Evolutionary conservation across 148 eudicot species (phyloP), one percentile per base, ranked within the genome.

Genomic region (Polygonum aviculare): DNA sequence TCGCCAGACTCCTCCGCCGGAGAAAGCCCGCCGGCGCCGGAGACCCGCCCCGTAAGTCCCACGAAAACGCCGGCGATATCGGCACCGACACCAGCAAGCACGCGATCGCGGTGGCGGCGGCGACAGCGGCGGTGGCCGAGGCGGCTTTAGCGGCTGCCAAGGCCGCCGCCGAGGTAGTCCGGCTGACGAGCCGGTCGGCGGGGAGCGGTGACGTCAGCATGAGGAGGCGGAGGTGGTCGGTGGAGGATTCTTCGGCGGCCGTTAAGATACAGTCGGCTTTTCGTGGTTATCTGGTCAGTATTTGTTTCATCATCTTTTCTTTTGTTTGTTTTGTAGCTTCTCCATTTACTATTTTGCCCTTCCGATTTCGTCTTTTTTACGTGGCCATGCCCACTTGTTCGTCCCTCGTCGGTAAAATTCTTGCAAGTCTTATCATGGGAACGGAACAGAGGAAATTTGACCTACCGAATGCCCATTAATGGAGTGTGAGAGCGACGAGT

Each of bases 121-220:
- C 98, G 26, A 95, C 97, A 0, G 97, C 97, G 0, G 97, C 93
- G 0, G 98, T 87, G 2, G 98, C 98, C 0, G 96, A 95, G 80
- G 98, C 97, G 0, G 98, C 98, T 3, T 82, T 95, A 0, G 93
- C 96, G 1, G 97, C 98, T 4, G 98, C 97, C 4, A 88, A 86
- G 40, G 98, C 98, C 6, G 98, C 97, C 12, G 98, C 94, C 2
- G 93, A 92, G 82, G 98, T 92, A 1, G 98, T 94, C 38, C 81
- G 94, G 36, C 82, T 94, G 15, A 92, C 98, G 0, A 80, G 86
- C 72, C 84, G 81, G 15, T 45, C 55, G 76, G 70, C 69, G 35
- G 75, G 78, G 44, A 76, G 80, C 16, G 55, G 52, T 18, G 40
- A 79, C 18, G 76, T 77, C 69, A 78, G 83, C 48, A 41, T 72